These are phyloP conservation scores for Samsoniella hepiali DNA, from an alignment of 2,329 filamentous ascomycete species.

Conservation along the genomic window DNA sequence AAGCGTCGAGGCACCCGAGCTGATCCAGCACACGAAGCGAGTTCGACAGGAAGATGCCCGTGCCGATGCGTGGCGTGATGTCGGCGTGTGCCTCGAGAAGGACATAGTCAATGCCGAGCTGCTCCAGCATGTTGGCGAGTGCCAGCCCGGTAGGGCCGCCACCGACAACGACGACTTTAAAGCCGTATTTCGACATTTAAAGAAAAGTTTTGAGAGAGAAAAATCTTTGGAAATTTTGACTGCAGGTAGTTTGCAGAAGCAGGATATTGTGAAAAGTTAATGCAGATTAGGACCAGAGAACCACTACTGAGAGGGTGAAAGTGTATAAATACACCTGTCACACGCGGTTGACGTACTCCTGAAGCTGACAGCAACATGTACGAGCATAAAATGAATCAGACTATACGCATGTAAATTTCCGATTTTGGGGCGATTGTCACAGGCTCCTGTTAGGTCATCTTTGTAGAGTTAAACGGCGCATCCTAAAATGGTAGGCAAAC, in stretches of 20 bases:
- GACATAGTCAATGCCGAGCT: slow-evolving; percentile 44
- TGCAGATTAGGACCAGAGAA: not conserved
- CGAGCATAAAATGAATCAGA: not conserved
- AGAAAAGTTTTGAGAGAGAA: not conserved
- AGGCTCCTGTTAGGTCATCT: not conserved
- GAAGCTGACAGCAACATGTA: slow-evolving; percentile 6
- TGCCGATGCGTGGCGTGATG: slow-evolving; percentile 45
- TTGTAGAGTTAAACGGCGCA: slow-evolving; percentile 7
- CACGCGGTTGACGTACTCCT: not conserved
- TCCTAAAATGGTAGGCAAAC: slow-evolving; percentile 2
- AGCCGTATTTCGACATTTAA: slow-evolving; percentile 8
- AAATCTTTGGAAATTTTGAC: too few relatives aligned
- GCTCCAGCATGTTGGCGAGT: slow-evolving; percentile 39
- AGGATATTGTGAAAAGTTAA: not conserved
- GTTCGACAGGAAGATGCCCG: slow-evolving; percentile 45
- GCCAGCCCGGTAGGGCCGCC: slow-evolving; percentile 44
- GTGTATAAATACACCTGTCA: not conserved
- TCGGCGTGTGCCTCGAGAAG: slow-evolving; percentile 43
- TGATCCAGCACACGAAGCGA: slow-evolving; percentile 48
- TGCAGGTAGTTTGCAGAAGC: too few relatives aligned
- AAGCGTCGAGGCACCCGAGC: slow-evolving; percentile 32
- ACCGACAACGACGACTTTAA: slow-evolving; percentile 39
- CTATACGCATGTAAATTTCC: not conserved
- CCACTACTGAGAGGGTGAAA: not conserved
- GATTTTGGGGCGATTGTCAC: not conserved